Base-by-base conservation (phyloP, 352 stramenopile genomes). In the Aphanomyces invadans region DNA sequence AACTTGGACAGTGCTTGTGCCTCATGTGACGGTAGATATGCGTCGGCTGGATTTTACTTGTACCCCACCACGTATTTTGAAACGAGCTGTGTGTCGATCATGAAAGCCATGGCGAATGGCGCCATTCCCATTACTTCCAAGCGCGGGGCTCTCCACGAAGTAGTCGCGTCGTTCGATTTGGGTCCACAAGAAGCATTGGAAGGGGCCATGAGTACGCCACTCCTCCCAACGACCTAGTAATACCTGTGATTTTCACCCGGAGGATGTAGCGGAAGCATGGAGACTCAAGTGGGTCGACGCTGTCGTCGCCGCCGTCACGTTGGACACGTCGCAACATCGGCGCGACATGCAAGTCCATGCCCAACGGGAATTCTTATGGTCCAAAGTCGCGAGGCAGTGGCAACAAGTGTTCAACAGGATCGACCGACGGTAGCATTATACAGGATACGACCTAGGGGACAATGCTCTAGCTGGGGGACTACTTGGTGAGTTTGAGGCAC, bases 51-150 rank as follows among this genome's bases (percentile, higher is more conserved):
- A 0, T 97, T 98, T 57, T 89, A 92, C 45, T 70, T 97, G 39
- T 97, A 97, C 64, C 92, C 90, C 36, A 97, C 90, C 1, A 79
- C 76, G 12, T 97, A 85, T 62, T 76, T 76, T 15, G 90, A 98
- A 70, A 97, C 90, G 32, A 96, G 90, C 36, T 97, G 89, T 54
- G 86, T 97, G 23, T 90, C 92, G 4, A 73, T 96, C 42, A 97
- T 97, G 81, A 97, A 97, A 68, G 89, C 88, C 3, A 96, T 97
- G 87, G 79, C 78, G 2, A 83, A 85, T 48, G 92, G 91, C 17
- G 85, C 86, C 2, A 87, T 98, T 54, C 91, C 92, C 21, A 89
- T 97, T 67, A 97, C 90, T 79, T 53, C 79, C 76, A 36, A 75
- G 82, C 61, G 86, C 76, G 26, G 94, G 76, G 70, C 76, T 79